Evolutionary conservation across 1,284 basidiomycete species (phyloP).

Genomic region (Amylostereum areolatum): DNA sequence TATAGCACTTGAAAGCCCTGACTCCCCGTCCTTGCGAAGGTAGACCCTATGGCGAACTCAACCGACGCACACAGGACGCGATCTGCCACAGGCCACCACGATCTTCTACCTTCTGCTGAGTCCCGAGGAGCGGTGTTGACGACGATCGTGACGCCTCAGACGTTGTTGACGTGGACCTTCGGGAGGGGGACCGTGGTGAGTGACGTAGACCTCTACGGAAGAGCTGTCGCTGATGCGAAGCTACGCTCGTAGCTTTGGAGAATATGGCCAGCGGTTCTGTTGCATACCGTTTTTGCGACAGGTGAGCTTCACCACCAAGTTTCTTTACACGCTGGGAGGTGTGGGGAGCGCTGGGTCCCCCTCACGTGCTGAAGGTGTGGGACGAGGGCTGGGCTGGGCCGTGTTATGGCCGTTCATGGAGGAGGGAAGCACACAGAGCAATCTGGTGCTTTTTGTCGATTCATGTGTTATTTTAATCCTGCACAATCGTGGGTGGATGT

Average conservation of each 20-base stretch:
- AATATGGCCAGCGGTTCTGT: slow-evolving; percentile 60
- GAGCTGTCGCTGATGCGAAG: slow-evolving; percentile 13
- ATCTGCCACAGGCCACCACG: slow-evolving; percentile 20
- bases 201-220: background rate
- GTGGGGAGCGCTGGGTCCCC: no score
- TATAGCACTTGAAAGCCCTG: no score
- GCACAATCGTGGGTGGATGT: no score
- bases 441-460: no score
- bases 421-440: no score
- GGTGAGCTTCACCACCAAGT: slow-evolving; percentile 23
- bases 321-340: no score
- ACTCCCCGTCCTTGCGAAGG: no score
- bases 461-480: no score
- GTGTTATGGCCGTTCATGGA: no score
- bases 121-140: slow-evolving; percentile 3
- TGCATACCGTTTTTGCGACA: slow-evolving; percentile 54
- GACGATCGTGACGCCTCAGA: slow-evolving; percentile 16
- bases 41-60: no score
- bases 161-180: slow-evolving; percentile 49
- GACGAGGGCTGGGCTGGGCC: no score
- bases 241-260: slow-evolving; percentile 43
- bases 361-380: no score
- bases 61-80: slow-evolving; percentile 2
- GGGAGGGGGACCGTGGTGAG: slow-evolving; percentile 51
- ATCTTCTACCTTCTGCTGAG: slow-evolving; percentile 24